Base-by-base conservation (phyloP, 306 rosid species). In the Potentilla sterilis region DNA sequence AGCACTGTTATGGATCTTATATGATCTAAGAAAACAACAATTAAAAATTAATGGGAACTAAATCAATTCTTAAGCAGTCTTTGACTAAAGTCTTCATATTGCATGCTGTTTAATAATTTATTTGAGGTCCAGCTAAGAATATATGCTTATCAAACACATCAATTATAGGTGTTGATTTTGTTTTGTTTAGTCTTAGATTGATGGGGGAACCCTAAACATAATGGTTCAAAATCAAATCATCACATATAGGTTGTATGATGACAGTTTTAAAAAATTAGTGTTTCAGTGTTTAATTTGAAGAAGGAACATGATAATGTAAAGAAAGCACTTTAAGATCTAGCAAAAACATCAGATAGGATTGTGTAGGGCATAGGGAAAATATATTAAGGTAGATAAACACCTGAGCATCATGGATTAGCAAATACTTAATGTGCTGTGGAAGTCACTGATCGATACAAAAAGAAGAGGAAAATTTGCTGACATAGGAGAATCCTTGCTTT, bases 251-350 rank as follows among this genome's bases (percentile, higher is more conserved):
- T 55, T 28, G 35, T 54, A 13, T 38, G 21, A 54, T 38, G 75
- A 70, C 21, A 35, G 47, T 19, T 64, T 13, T 6, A 51, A 55
- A 18, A 4, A 51, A 37, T 19, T 38, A 71, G 13, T 64, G 44
- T 63, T 28, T 28, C 1, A 54, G 24, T 72, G 52, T 43, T 18
- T 58, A 42, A 28, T 24, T 9, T 43, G 68, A 42, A 73, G 28
- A 44, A 43, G 44, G 65, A 67, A 24, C 38, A 78, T 72, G 70
- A 71, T 80, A 77, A 79, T 80, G 65, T 79, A 90, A 80, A 59
- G 5, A 78, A 78, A 62, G 78, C 84, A 79, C 88, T 88, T 84
- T 84, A 83, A 87, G 93, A 87, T 87, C 83, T 83, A 84, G 84
- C 66, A 68, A 78, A 83, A 86, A 92, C 85, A 89, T 84, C 87